A percentile compares a stretch with the other conserved stretches of the same genome.
Conservation (phyloP, 257 asterid species). For the Solanum virginianum region DNA sequence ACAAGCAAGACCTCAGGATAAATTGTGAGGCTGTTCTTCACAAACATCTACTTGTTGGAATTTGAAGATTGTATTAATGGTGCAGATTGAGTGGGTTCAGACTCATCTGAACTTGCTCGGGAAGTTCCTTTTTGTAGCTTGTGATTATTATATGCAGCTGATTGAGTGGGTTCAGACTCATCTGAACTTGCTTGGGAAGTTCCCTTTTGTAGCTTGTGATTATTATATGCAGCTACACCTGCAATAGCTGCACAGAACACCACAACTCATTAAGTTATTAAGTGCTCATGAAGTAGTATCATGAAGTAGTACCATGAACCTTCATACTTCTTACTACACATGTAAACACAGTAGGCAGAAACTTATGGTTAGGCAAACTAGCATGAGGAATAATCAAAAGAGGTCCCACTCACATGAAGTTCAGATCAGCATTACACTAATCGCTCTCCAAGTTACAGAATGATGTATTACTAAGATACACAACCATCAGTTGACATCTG, state of each 20-base stretch:
- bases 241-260: conserved; percentile 58
- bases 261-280: not conserved
- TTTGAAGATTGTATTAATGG: conserved; percentile 28
- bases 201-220: conserved; percentile 78
- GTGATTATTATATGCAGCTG: conserved; percentile 37
- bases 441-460: not conserved
- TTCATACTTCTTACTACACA: not conserved
- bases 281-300: not conserved
- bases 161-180: conserved; percentile 21
- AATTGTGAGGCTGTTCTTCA: not conserved
- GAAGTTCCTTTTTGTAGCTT: conserved; percentile 80
- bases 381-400: not conserved
- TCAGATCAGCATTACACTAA: not conserved
- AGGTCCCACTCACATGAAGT: not conserved
- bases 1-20: not conserved
- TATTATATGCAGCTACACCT: conserved; percentile 93
- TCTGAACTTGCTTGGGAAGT: conserved; percentile 38
- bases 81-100: conserved; percentile 24
- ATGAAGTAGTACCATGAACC: not conserved
- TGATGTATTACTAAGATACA: not conserved
- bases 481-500: not conserved
- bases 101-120: conserved; percentile 24
- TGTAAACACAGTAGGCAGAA: not conserved
- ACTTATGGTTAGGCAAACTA: not conserved
- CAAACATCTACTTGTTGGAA: conserved; percentile 10